Evolutionary conservation across 257 asterid genomes (phyloP).

Genomic region (Galeopsis tetrahit): DNA sequence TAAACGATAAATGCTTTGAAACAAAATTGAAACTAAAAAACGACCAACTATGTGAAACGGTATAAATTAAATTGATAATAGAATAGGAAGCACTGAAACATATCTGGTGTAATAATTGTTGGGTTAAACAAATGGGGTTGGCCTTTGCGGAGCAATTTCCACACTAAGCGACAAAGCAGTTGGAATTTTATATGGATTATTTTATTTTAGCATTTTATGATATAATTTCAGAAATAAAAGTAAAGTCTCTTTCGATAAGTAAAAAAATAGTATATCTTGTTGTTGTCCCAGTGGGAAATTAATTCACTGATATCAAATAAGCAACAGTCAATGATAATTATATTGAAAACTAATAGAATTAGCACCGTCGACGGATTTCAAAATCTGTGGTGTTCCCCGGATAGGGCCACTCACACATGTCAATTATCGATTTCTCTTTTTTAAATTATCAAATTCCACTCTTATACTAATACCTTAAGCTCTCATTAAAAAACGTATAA

Average conservation of each 20-base stretch:
- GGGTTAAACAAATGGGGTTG: conserved; percentile 25
- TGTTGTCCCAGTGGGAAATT: background rate
- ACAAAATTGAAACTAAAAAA: too few species aligned
- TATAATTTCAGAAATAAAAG: too few species aligned
- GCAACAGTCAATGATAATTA: too few species aligned
- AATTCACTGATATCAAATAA: background rate
- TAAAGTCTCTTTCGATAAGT: background rate
- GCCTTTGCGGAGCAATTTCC: conserved; percentile 44
- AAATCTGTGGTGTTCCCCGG: conserved; percentile 33
- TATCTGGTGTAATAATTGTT: conserved; percentile 23
- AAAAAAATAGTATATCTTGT: background rate
- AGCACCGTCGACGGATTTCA: background rate
- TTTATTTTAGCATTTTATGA: background rate
- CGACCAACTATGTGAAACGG: too few species aligned
- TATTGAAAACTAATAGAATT: too few species aligned
- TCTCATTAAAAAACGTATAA: background rate
- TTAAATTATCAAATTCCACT: background rate
- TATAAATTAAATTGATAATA: background rate
- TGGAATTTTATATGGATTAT: background rate
- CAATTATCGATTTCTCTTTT: conserved; percentile 5
- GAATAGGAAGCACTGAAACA: conserved; percentile 4
- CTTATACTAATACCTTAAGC: background rate
- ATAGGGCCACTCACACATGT: conserved; percentile 33
- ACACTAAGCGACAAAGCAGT: conserved; percentile 31
- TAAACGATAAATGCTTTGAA: too few species aligned